A percentile compares a stretch with the other conserved stretches of the same genome.
These are phyloP conservation scores for Pseudomicrostroma phylloplanum DNA, from an alignment of 1,284 basidiomycete species.

Conservation along the genomic window DNA sequence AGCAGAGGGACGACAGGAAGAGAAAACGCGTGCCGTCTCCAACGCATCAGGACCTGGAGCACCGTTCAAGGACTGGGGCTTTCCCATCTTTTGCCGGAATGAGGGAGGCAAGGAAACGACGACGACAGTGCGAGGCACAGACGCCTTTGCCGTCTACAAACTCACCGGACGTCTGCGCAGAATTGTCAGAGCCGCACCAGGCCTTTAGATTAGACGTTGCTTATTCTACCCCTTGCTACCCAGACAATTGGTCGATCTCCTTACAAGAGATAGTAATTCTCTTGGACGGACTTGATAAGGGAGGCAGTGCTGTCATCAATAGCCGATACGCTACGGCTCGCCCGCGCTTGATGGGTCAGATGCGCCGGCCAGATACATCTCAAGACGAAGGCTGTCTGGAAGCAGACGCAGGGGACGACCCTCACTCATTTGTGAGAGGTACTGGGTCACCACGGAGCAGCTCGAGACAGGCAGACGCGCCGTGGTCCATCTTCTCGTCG, in stretches of 20 bases:
- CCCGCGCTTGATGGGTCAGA: not conserved
- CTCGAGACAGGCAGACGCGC: no score
- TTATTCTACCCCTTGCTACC: conserved; percentile 44
- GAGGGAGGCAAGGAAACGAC: not conserved
- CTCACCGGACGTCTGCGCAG: not conserved
- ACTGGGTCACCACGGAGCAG: no score
- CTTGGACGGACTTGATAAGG: not conserved
- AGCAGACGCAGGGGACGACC: not conserved
- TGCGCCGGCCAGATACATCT: not conserved
- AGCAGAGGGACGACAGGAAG: not conserved
- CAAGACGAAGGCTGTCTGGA: not conserved
- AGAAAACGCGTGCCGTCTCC: not conserved
- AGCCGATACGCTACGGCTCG: not conserved
- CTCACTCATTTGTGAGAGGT: no score
- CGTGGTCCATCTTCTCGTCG: no score
- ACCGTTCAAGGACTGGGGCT: not conserved
- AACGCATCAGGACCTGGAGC: conserved; percentile 6
- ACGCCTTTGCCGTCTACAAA: no score
- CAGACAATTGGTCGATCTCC: conserved; percentile 35
- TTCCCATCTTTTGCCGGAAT: not conserved
- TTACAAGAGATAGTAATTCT: not conserved
- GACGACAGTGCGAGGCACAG: not conserved
- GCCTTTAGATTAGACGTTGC: conserved; percentile 34
- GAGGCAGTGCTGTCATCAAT: not conserved
- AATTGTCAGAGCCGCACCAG: conserved; percentile 5